Base-by-base conservation (phyloP, 2,329 filamentous ascomycete genomes). In the Cordyceps militaris region DNA sequence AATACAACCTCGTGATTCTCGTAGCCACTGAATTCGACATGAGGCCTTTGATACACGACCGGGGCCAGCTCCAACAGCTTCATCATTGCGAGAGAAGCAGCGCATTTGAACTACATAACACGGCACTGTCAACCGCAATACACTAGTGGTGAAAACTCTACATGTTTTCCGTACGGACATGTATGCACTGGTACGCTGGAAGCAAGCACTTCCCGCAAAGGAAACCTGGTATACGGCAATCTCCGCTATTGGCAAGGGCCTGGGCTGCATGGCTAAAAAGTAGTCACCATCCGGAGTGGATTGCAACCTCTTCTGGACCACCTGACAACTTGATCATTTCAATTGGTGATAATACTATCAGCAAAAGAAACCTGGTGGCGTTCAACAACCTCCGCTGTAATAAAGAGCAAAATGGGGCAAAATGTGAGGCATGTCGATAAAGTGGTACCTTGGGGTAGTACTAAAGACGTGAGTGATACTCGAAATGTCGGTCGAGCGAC, bases 181-280 rank as follows among this genome's bases (percentile, higher is more conserved):
- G 30, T 32, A 32, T 6, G 16, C 19, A 36, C 28, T n/a, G 10
- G n/a, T 9, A 28, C 16, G 24, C 44, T 13, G 13, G 26, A n/a
- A n/a, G n/a, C n/a, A n/a, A n/a, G n/a, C n/a, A n/a, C n/a, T n/a
- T n/a, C n/a, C n/a, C n/a, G n/a, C n/a, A n/a, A n/a, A n/a, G n/a
- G n/a, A n/a, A 54, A 24, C 30, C 24, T 24, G 51, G 38, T 10
- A 10, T 32, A 30, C 53, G 53, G 53, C 43, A 56, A 56, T 47
- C 24, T 28, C 53, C 43, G 53, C 43, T 24, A 11, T 23, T 47
- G 21, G 16, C 32, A 38, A 19, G 32, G 53, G 32, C 53, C 32
- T 42, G 38, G 38, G 38, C 38, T n/a, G 38, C 38, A 16, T 28
- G 42, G 32, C 28, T 32, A 21, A 38, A 13, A 21, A 38, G 10